Percentiles rank a stretch among this genome's conserved stretches.
Conservation (phyloP, 768 basidiomycete species). For the Termitomyces sp. region DNA sequence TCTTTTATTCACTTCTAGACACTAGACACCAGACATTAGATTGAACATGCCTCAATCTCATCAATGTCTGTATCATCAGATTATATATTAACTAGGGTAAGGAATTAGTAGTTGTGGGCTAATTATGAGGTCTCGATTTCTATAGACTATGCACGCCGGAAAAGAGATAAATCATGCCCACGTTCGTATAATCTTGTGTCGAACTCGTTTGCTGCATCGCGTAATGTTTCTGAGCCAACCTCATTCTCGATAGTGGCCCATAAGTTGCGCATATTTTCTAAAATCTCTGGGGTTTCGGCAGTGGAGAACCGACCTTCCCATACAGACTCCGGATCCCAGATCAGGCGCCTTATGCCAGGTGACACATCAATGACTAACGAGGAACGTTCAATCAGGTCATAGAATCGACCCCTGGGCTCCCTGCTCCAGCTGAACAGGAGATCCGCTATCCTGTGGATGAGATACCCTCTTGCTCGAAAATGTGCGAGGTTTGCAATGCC, state of each 20-base stretch:
- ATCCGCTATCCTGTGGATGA: not conserved
- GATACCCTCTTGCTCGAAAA: not conserved
- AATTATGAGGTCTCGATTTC: not conserved
- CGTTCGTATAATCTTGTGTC: not conserved
- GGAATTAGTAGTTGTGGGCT: not conserved
- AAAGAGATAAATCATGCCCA: not conserved
- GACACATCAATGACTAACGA: not conserved
- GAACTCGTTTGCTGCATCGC: not conserved
- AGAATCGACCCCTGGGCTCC: not conserved
- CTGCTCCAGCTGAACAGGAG: not conserved
- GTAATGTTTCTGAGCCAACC: not conserved
- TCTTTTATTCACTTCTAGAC: not conserved
- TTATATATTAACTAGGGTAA: not conserved
- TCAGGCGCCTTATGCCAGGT: not conserved
- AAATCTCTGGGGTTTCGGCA: not conserved
- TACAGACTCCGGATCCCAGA: not conserved
- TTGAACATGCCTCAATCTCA: not conserved
- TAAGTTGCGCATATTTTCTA: not conserved
- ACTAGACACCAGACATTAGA: too few relatives aligned
- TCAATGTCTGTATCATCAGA: too few relatives aligned
- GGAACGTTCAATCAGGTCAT: not conserved
- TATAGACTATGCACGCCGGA: not conserved
- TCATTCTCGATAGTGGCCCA: not conserved
- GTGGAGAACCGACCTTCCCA: not conserved
- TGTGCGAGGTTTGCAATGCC: not conserved